These are phyloP conservation scores for Fusarium heterosporum DNA, from an alignment of 2,329 filamentous ascomycete species.

Conservation along the genomic window DNA sequence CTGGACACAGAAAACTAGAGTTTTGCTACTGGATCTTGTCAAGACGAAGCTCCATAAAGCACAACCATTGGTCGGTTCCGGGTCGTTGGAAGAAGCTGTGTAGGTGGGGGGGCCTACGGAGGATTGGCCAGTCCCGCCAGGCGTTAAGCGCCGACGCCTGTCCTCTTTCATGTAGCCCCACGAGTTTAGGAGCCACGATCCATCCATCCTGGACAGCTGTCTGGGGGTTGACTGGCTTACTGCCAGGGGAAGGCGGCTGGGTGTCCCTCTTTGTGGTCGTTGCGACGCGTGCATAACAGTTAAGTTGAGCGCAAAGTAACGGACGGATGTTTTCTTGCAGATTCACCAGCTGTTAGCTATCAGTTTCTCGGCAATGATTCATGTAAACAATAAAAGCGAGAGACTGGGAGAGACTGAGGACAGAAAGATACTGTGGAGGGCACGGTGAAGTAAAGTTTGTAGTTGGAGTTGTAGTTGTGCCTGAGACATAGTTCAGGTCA, in stretches of 20 bases:
- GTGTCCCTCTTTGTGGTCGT: constrained; percentile 25
- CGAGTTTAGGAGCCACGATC: constrained; percentile 46
- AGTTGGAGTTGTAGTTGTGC: constrained; percentile 1
- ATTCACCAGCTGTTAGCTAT: constrained; percentile 2
- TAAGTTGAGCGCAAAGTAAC: constrained; percentile 35
- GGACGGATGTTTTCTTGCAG: constrained; percentile 22
- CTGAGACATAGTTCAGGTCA: constrained; percentile 11
- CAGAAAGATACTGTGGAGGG: neutral
- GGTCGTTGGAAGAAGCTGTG: constrained; percentile 56
- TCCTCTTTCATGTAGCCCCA: constrained; percentile 62
- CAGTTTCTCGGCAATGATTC: neutral
- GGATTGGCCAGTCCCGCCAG: constrained; percentile 49
- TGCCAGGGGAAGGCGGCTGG: constrained; percentile 37
- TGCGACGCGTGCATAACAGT: constrained; percentile 17
- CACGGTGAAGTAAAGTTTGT: neutral
- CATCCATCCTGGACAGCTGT: constrained; percentile 41
- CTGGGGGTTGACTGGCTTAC: constrained; percentile 39
- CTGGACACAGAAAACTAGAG: constrained; percentile 9
- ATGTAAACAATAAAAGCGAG: too few species aligned
- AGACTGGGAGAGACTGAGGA: neutral
- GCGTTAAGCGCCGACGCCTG: constrained; percentile 69
- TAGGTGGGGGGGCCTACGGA: constrained; percentile 46
- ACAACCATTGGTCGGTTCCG: constrained; percentile 44
- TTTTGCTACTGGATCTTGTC: constrained; percentile 10
- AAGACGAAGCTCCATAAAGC: constrained; percentile 15